Evolutionary conservation across 2,329 filamentous ascomycete genomes (phyloP).

Genomic region (Harringtonia aguacate): DNA sequence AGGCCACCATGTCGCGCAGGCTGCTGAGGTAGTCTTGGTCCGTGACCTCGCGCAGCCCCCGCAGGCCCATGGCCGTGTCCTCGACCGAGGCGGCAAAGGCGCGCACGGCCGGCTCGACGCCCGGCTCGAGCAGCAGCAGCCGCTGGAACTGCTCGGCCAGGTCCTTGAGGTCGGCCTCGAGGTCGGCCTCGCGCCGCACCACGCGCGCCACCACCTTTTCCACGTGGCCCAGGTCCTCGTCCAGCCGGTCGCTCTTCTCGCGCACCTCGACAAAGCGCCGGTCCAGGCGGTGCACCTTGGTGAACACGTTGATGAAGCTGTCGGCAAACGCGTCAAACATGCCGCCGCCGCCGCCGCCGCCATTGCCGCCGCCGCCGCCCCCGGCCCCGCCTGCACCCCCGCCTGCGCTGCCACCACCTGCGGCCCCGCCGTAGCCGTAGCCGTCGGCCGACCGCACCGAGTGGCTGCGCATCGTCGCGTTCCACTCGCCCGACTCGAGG

Average conservation of each 20-base stretch:
- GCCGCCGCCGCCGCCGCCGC: constrained; percentile 7
- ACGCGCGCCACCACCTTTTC: constrained; percentile 94
- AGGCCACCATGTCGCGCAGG: constrained; percentile 90
- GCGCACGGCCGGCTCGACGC: constrained; percentile 70
- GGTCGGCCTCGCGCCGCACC: constrained; percentile 73
- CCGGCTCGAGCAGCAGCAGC: constrained; percentile 79
- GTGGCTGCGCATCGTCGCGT: constrained; percentile 81
- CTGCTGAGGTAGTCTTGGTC: constrained; percentile 93
- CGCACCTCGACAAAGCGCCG: constrained; percentile 88
- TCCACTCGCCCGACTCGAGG: constrained; percentile 91
- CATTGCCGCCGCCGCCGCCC: constrained; percentile 39
- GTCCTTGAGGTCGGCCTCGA: constrained; percentile 81
- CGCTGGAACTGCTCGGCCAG: constrained; percentile 92
- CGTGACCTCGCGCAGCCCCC: constrained; percentile 75
- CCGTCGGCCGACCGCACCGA: constrained; percentile 42
- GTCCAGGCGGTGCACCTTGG: constrained; percentile 91
- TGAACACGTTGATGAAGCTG: constrained; percentile 94
- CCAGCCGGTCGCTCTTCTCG: constrained; percentile 85
- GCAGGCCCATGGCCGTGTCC: constrained; percentile 69
- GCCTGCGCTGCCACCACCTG: constrained; percentile 35
- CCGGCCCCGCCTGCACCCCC: constrained; percentile 30
- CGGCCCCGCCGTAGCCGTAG: constrained; percentile 21
- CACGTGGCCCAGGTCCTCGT: constrained; percentile 84
- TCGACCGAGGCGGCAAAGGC: constrained; percentile 81
- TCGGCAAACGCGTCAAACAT: constrained; percentile 95